Evolutionary conservation across 106 monocot genomes (phyloP).

Genomic region (Agapanthus africanus): DNA sequence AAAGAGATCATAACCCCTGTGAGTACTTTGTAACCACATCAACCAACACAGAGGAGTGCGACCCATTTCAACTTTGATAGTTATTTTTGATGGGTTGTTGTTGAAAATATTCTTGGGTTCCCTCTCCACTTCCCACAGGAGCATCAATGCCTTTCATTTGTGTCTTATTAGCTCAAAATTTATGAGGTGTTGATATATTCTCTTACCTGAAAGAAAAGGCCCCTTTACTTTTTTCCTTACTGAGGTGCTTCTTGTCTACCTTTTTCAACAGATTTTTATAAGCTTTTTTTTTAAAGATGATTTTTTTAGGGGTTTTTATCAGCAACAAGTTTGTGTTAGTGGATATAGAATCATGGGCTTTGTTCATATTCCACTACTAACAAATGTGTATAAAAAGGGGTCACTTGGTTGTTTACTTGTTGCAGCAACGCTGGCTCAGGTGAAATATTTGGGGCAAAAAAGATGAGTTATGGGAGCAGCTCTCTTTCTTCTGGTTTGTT

Average conservation of each 20-base stretch:
- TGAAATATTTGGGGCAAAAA: background rate
- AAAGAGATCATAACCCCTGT: too few species aligned
- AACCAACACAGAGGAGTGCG: too few species aligned
- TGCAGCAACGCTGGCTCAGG: background rate
- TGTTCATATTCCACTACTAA: background rate
- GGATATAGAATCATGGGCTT: conserved; percentile 16
- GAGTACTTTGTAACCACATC: too few species aligned
- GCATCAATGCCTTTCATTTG: conserved; percentile 20
- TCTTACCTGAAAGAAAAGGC: conserved; percentile 9
- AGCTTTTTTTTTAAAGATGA: background rate
- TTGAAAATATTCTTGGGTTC: conserved; percentile 26
- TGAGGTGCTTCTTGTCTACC: conserved; percentile 21
- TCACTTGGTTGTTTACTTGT: background rate
- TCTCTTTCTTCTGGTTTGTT: conserved; percentile 40
- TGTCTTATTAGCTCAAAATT: conserved; percentile 16
- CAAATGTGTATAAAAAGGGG: conserved; percentile 20
- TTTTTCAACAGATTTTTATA: background rate
- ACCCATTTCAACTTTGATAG: background rate
- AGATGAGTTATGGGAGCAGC: conserved; percentile 62
- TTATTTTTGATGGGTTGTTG: conserved; percentile 6
- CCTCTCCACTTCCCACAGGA: conserved; percentile 18
- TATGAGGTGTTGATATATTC: conserved; percentile 7
- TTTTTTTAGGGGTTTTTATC: background rate
- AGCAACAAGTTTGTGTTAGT: background rate
- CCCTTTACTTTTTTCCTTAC: conserved; percentile 15